A percentile compares a stretch with the other conserved stretches of the same genome.
These are phyloP conservation scores for Ceratocystis eucalypticola DNA, from an alignment of 2,329 filamentous ascomycete genomes.

Conservation along the genomic window DNA sequence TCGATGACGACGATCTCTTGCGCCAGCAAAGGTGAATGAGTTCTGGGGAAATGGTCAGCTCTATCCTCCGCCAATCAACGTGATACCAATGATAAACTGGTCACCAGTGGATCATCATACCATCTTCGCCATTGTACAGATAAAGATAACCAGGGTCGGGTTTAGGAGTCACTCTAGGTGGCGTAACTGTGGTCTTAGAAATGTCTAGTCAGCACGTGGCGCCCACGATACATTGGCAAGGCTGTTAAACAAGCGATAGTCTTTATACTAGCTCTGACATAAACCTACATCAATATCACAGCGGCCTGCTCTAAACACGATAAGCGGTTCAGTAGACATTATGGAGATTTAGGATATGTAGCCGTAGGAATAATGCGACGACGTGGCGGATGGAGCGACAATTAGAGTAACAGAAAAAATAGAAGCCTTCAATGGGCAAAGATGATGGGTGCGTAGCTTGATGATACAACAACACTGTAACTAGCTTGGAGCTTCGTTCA, in stretches of 20 bases:
- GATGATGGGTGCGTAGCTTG: background rate
- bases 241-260: slow-evolving; percentile 1
- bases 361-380: background rate
- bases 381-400: background rate
- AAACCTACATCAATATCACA: slow-evolving; percentile 67
- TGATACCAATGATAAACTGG: background rate
- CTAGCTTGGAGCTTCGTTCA: slow-evolving; percentile 10
- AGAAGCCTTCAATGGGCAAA: background rate
- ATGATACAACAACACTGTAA: slow-evolving; percentile 5
- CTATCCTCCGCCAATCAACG: background rate
- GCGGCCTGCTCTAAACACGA: slow-evolving; percentile 91
- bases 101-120: slow-evolving; percentile 28
- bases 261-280: background rate
- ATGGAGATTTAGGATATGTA: slow-evolving; percentile 21
- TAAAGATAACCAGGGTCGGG: slow-evolving; percentile 76
- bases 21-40: slow-evolving; percentile 97
- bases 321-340: slow-evolving; percentile 76
- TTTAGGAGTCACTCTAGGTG: slow-evolving; percentile 59
- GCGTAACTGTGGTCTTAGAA: slow-evolving; percentile 30
- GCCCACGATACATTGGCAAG: slow-evolving; percentile 10
- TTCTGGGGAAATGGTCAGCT: slow-evolving; percentile 36
- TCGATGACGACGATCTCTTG: slow-evolving; percentile 55
- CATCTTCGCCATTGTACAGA: slow-evolving; percentile 74
- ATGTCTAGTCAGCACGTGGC: slow-evolving; percentile 7
- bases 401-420: background rate